phyloP scores from a whole-genome alignment of 768 basidiomycete species.

The Amanita subjunquillea region DNA sequence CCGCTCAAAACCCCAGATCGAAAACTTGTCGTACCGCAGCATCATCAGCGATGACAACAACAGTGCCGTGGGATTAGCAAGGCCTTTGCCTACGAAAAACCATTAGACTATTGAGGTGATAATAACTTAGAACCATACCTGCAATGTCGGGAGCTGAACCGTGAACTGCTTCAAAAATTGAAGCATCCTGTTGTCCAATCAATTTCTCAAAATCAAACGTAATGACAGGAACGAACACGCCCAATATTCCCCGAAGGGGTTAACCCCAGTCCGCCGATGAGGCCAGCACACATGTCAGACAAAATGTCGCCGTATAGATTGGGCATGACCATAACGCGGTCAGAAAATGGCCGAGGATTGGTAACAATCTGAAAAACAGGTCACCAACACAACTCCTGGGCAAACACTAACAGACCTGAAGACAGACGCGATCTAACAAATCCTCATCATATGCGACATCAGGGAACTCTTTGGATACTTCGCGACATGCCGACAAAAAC shows the following conservation, averaged over 20 bases:
- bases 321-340: constrained; percentile 99
- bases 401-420: constrained; percentile 46
- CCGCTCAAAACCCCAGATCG: constrained; percentile 7
- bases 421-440: constrained; percentile 90
- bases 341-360: constrained; percentile 87
- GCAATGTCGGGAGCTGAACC: constrained; percentile 99
- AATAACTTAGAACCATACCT: constrained; percentile 32
- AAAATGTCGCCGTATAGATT: constrained; percentile 95
- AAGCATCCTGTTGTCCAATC: constrained; percentile 66
- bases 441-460: constrained; percentile 93
- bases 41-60: constrained; percentile 95
- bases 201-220: neutral
- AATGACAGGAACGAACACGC: constrained; percentile 39
- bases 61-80: constrained; percentile 99
- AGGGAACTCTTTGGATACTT: constrained; percentile 93
- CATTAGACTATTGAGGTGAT: neutral
- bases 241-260: constrained; percentile 98
- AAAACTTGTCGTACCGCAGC: constrained; percentile 55
- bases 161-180: constrained; percentile 99
- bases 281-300: constrained; percentile 96
- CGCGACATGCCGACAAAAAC: constrained; percentile 96
- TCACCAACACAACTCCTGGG: neutral
- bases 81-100: constrained; percentile 57
- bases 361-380: constrained; percentile 57
- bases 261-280: constrained; percentile 95